Percentiles rank a stretch among this genome's conserved stretches.
Conservation (phyloP, 164 flowering plant species). For the Annona squamosa region DNA sequence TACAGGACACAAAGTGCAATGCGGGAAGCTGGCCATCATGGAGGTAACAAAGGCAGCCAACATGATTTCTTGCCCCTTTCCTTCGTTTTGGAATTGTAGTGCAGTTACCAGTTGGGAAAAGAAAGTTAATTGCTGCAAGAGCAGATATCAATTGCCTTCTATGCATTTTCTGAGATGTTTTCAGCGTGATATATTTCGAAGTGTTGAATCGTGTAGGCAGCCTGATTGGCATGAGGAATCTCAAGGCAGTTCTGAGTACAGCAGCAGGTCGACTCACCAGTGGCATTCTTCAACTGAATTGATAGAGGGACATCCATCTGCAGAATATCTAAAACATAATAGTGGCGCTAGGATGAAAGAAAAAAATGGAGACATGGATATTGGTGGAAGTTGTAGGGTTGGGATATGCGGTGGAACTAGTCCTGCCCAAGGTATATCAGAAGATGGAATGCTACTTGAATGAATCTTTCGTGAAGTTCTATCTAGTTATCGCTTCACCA, state of each 20-base stretch:
- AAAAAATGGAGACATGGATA: slow-evolving; percentile 16
- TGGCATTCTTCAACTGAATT: slow-evolving; percentile 35
- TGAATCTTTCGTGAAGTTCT: too few relatives aligned
- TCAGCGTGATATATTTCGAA: not conserved
- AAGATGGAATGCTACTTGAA: not conserved
- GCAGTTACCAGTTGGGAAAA: not conserved
- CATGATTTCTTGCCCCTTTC: not conserved
- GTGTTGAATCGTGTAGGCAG: slow-evolving; percentile 42
- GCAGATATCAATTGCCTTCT: not conserved
- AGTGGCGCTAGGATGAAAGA: slow-evolving; percentile 19
- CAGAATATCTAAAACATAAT: slow-evolving; percentile 29
- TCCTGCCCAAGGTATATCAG: slow-evolving; percentile 28
- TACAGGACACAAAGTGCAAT: slow-evolving; percentile 53
- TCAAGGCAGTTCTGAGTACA: slow-evolving; percentile 76
- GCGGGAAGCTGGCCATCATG: slow-evolving; percentile 44
- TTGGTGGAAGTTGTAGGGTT: slow-evolving; percentile 10
- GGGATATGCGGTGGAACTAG: slow-evolving; percentile 7
- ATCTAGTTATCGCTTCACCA: not conserved
- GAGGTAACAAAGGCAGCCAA: slow-evolving; percentile 43
- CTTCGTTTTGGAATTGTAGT: not conserved
- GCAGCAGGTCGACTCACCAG: slow-evolving; percentile 66
- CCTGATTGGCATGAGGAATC: slow-evolving; percentile 58
- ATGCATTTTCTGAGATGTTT: not conserved
- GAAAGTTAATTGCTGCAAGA: not conserved
- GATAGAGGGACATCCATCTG: slow-evolving; percentile 36